Evolutionary conservation across 1,284 basidiomycete species (phyloP).

Genomic region (Irpex sp.): DNA sequence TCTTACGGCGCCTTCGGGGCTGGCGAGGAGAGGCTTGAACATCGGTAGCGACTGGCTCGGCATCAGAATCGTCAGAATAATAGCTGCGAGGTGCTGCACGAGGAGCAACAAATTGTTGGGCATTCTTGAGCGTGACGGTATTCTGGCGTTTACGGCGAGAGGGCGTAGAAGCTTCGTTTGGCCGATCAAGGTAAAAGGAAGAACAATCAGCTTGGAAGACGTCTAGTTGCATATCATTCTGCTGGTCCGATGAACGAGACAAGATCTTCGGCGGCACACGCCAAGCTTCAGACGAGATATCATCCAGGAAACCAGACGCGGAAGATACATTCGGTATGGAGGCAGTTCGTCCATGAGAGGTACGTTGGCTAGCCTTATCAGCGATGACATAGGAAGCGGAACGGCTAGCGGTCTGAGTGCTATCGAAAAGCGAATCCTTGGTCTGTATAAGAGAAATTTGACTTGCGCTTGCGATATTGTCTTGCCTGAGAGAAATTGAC

Average conservation of each 20-base stretch:
- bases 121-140: constrained; percentile 13
- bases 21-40: constrained; percentile 4
- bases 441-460: background rate
- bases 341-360: constrained; percentile 22
- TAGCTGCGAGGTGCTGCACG: background rate
- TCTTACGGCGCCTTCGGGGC: constrained; percentile 24
- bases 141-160: constrained; percentile 18
- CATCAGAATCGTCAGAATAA: background rate
- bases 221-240: constrained; percentile 20
- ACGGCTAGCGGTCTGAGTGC: background rate
- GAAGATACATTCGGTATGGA: constrained; percentile 23
- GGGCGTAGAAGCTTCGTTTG: constrained; percentile 29
- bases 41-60: constrained; percentile 4
- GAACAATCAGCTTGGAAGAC: constrained; percentile 18
- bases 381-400: background rate
- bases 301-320: constrained; percentile 13
- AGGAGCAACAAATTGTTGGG: background rate
- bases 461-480: background rate
- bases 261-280: constrained; percentile 27
- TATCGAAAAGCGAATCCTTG: constrained; percentile 6
- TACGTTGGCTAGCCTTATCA: constrained; percentile 3
- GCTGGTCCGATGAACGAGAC: constrained; percentile 16
- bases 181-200: constrained; percentile 29
- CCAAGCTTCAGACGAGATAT: constrained; percentile 26
- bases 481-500: constrained; percentile 17